Percentiles rank a stretch among this genome's conserved stretches.
These are phyloP conservation scores for Evernia prunastri DNA, from an alignment of 495 filamentous ascomycete genomes.

Conservation along the genomic window DNA sequence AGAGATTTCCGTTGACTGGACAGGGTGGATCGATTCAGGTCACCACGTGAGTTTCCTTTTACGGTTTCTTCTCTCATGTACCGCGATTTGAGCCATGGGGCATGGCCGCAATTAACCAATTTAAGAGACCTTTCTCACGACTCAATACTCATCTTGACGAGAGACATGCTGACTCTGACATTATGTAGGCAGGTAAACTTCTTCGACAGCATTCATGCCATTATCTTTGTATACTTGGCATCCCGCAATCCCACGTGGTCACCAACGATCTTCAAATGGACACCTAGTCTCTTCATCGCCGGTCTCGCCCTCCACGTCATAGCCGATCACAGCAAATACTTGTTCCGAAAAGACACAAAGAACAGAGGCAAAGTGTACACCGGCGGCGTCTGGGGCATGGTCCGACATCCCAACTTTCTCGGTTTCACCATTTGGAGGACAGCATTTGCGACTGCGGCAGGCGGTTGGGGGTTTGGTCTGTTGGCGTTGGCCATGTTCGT, in stretches of 20 bases:
- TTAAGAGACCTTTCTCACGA: too few species aligned
- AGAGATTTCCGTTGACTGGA: slow-evolving; percentile 4
- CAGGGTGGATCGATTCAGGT: slow-evolving; percentile 11
- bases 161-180: neutral
- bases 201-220: slow-evolving; percentile 4
- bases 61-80: neutral
- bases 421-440: slow-evolving; percentile 12
- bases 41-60: neutral
- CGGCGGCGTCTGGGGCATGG: slow-evolving; percentile 6
- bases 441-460: slow-evolving; percentile 12
- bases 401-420: slow-evolving; percentile 14
- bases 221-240: slow-evolving; percentile 5
- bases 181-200: slow-evolving; percentile 2
- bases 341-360: slow-evolving; percentile 6
- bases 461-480: slow-evolving; percentile 9
- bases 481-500: slow-evolving; percentile 4
- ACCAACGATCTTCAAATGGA: slow-evolving; percentile 5
- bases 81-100: neutral
- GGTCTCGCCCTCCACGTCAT: neutral
- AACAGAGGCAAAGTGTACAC: slow-evolving; percentile 11
- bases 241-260: slow-evolving; percentile 11
- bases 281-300: slow-evolving; percentile 1
- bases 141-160: neutral
- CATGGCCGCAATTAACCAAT: too few species aligned
- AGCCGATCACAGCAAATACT: slow-evolving; percentile 14